These are phyloP conservation scores for Brettanomyces sp. DNA, from an alignment of 805 yeast species.

Conservation along the genomic window DNA sequence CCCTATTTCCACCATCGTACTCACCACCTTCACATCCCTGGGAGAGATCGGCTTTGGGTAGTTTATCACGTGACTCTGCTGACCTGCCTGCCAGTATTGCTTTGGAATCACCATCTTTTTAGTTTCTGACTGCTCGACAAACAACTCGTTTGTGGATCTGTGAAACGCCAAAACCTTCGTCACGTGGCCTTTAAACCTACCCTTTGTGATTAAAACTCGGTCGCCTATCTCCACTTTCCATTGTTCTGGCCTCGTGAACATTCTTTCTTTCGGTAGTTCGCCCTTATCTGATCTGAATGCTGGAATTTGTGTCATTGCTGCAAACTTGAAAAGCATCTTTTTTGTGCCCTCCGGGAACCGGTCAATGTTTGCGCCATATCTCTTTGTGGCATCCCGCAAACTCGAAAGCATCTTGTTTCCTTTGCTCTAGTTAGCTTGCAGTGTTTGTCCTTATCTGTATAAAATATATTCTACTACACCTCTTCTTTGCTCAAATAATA, in stretches of 20 bases:
- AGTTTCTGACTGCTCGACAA: constrained; percentile 61
- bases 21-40: constrained; percentile 63
- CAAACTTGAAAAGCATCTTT: constrained; percentile 22
- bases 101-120: constrained; percentile 61
- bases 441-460: too few relatives aligned
- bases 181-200: constrained; percentile 65
- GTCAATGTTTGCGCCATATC: constrained; percentile 24
- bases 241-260: constrained; percentile 36
- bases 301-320: constrained; percentile 22
- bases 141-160: constrained; percentile 50
- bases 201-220: constrained; percentile 61
- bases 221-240: constrained; percentile 69
- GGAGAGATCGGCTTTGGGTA: constrained; percentile 57
- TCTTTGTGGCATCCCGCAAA: constrained; percentile 17
- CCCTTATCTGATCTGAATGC: constrained; percentile 19
- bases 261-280: constrained; percentile 23
- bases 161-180: constrained; percentile 56
- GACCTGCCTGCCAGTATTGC: constrained; percentile 62
- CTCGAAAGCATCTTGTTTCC: background rate
- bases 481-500: too few relatives aligned
- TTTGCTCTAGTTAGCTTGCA: too few relatives aligned
- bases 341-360: constrained; percentile 20
- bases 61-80: constrained; percentile 59
- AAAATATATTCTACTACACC: too few relatives aligned
- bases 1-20: constrained; percentile 47